Percentiles rank a stretch among this genome's conserved stretches.
Conservation (phyloP, 83 land plant genomes). For the Diphasiastrum complanatum region DNA sequence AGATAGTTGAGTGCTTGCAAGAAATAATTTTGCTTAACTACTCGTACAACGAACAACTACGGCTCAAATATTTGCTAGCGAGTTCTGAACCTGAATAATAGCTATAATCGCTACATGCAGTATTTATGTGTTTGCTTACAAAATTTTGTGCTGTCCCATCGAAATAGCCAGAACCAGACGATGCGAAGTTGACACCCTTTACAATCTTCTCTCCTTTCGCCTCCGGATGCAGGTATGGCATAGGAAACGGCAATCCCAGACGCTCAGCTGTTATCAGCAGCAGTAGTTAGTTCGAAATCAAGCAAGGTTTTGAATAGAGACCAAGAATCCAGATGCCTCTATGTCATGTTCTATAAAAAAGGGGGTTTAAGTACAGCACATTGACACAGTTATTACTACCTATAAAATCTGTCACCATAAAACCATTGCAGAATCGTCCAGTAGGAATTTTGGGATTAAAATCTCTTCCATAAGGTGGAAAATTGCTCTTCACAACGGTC, state of each 20-base stretch:
- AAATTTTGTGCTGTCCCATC: neutral
- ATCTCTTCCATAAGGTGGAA: conserved; percentile 12
- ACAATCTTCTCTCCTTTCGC: conserved; percentile 2
- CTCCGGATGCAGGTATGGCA: conserved; percentile 1
- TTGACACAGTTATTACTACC: neutral
- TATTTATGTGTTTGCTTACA: conserved; percentile 1
- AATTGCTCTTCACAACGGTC: neutral
- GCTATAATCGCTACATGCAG: no score
- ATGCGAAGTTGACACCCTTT: conserved; percentile 12
- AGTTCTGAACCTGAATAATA: no score
- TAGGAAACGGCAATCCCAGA: conserved; percentile 2
- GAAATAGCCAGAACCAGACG: conserved; percentile 16
- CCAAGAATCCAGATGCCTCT: neutral
- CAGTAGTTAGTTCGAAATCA: no score
- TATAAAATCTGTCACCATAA: conserved; percentile 3
- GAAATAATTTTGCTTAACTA: no score
- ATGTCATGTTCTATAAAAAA: neutral
- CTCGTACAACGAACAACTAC: no score
- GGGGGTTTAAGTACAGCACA: neutral
- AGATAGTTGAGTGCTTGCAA: no score
- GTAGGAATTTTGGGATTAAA: neutral
- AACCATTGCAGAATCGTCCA: conserved; percentile 15
- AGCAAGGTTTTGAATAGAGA: no score
- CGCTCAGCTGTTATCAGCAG: neutral
- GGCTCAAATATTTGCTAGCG: no score